Evolutionary conservation across 2,329 filamentous ascomycete genomes (phyloP), one percentile per base, ranked within the genome.

Genomic region (Boeremia exigua): DNA sequence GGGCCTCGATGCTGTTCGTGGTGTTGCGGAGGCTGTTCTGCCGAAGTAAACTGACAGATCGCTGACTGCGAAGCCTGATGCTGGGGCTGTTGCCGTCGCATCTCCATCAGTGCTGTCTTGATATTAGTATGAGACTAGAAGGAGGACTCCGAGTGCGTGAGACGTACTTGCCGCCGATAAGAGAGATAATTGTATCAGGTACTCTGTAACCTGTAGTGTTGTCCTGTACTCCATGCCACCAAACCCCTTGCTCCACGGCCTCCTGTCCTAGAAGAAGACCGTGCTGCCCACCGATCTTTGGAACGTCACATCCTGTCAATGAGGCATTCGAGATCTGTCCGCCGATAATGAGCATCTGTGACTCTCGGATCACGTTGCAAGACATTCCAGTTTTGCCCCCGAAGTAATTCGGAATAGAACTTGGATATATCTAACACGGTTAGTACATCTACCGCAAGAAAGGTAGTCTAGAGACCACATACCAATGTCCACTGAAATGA

Each of bases 281-380:
- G 67, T 86, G 84, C 7, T 79, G 79, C 6, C 80, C 84, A 74
- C 79, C 84, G 32, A 80, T 76, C 7, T 72, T 72, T 0, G 78
- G 76, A n/a, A 75, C 74, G 61, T 87, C 84, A 60, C 84, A 87
- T 6, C 73, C 64, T 25, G 78, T 66, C 4, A 69, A 70, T 10
- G 78, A 63, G 0, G 83, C 80, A 27, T 62, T 62, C n/a, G 55
- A 32, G 54, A 85, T 84, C 6, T 76, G 78, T 14, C 86, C 86
- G 29, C 86, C 84, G 17, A 86, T 80, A 39, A 87, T 77, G 17
- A 87, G 74, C 81, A 87, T 86, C 68, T 88, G 85, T 1, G 80
- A 78, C 32, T 77, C 72, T 47, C 80, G 76, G 14, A 84, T 72
- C 28, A 87, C 80, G 63, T 85, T 82, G 72, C 85, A 87, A 9